Conservation (phyloP, 2,329 filamentous ascomycete species). For the Myriosclerotinia duriaeana region DNA sequence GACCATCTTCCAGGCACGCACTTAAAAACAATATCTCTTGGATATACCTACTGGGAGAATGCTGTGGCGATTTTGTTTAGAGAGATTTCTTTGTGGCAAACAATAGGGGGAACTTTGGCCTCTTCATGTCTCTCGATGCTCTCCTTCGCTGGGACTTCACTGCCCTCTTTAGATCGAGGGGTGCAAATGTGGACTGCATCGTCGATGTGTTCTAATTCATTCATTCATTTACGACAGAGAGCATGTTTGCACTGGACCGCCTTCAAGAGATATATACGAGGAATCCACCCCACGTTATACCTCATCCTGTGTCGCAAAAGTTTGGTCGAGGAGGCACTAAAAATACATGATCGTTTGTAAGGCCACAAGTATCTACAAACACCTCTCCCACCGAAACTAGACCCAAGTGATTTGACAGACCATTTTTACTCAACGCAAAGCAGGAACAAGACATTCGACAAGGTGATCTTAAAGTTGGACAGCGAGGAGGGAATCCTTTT, state of each 20-base stretch:
- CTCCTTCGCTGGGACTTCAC: background rate
- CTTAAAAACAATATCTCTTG: too few relatives aligned
- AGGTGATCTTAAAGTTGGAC: background rate
- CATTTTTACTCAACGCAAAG: background rate
- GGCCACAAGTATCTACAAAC: background rate
- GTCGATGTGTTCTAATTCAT: background rate
- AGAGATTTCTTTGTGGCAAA: background rate
- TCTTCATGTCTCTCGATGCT: background rate
- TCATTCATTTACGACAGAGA: background rate
- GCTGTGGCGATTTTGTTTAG: too few relatives aligned
- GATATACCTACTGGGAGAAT: too few relatives aligned
- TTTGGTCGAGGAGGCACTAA: too few relatives aligned
- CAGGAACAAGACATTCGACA: background rate
- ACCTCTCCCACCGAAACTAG: background rate
- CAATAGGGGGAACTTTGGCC: background rate
- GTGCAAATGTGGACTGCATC: background rate
- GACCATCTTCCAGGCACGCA: background rate
- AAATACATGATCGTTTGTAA: too few relatives aligned
- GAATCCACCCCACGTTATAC: background rate
- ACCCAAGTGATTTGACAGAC: background rate
- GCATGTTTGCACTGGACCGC: background rate
- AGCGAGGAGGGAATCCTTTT: background rate
- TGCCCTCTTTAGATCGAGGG: background rate
- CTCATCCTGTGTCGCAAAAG: too few relatives aligned
- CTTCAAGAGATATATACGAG: background rate